A percentile compares a stretch with the other conserved stretches of the same genome.
These are phyloP conservation scores for Cornus kousa DNA, from an alignment of 148 eudicot genomes.

Conservation along the genomic window DNA sequence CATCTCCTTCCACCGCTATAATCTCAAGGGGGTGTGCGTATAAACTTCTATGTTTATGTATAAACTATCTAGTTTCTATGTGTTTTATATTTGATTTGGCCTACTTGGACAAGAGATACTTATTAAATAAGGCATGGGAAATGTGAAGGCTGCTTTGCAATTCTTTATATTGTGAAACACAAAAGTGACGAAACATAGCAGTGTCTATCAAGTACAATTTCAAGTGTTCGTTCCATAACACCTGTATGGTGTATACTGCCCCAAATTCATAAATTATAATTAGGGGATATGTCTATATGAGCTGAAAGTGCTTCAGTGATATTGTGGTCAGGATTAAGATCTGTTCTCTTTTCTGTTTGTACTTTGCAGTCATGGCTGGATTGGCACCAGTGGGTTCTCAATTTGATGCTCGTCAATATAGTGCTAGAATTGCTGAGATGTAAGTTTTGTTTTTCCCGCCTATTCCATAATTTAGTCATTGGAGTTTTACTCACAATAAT, in stretches of 20 bases:
- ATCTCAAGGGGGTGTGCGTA: not conserved
- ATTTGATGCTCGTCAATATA: slow-evolving; percentile 32
- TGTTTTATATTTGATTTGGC: not conserved
- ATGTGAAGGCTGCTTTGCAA: no score
- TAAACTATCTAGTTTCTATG: no score
- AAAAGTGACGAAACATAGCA: no score
- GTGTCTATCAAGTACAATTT: not conserved
- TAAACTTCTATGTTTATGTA: not conserved
- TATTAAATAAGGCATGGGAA: not conserved
- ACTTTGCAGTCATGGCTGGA: slow-evolving; percentile 25
- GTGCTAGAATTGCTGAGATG: slow-evolving; percentile 29
- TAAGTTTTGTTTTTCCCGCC: slow-evolving; percentile 8
- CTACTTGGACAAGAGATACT: not conserved
- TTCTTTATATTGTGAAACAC: no score
- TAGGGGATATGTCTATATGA: not conserved
- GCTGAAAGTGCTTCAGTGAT: not conserved
- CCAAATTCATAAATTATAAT: not conserved
- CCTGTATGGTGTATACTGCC: not conserved
- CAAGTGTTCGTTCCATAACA: not conserved
- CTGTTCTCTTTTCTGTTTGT: slow-evolving; percentile 1
- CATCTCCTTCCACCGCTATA: not conserved
- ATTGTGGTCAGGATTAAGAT: not conserved
- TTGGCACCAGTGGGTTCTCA: slow-evolving; percentile 24
- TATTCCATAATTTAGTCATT: no score
- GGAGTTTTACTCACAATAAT: no score